Base-by-base conservation (phyloP, 73 alveolate species). In the Loxodes magnus region DNA sequence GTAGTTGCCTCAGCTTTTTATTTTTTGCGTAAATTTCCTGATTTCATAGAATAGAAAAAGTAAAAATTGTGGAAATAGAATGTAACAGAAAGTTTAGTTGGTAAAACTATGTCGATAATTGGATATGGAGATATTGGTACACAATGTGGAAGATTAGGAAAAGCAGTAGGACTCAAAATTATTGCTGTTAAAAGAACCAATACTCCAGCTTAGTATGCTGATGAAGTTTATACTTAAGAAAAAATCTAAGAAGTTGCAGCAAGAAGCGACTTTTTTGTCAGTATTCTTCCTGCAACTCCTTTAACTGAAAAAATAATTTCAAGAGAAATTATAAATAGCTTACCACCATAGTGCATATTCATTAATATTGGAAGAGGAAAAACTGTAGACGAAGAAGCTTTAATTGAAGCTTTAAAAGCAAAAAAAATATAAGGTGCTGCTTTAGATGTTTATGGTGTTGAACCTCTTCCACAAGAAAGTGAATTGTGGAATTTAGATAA, bases 81-180 rank as follows among this genome's bases (percentile, higher is more conserved):
- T 33, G 20, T n/a, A 1, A 33, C 14, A 16, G 20, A 12, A 33
- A 33, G 20, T 33, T 33, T 33, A 33, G 10, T n/a, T 33, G 43
- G 43, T n/a, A 33, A 12, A 33, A 33, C 43, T 33, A n/a, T 33
- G 14, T 12, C 14, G 1, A 33, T 33, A 33, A n/a, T 33, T n/a
- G 43, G 43, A 33, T 33, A 33, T 33, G 43, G 43, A 33, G 10
- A 12, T 33, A 33, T 33, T n/a, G 43, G 43, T n/a, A 33, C 10
- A 33, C 14, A 33, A 12, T 12, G 10, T n/a, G 43, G 20, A n/a
- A 33, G 14, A 33, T 33, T 33, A 33, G 43, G 20, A n/a, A 33
- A 33, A 33, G 43, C 20, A 12, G 10, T 33, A n/a, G 43, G 43
- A 16, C 10, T 33, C 20, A 33, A 16, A 33, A 33, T 33, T 33